phyloP scores from a whole-genome alignment of 305 asterid species.

The Fraxinus floribunda region DNA sequence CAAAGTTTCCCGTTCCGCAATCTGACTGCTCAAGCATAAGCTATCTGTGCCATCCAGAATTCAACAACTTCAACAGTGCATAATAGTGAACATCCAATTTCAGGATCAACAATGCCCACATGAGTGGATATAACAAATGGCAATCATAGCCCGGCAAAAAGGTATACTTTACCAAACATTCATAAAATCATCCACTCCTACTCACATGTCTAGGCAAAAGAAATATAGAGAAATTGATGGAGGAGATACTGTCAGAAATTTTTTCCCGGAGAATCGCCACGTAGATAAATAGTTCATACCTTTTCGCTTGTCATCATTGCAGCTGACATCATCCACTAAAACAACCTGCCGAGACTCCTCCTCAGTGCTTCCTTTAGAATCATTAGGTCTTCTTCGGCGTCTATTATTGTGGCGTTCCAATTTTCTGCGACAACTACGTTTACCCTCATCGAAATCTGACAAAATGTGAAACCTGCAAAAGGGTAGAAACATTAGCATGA shows the following conservation, averaged over 20 bases:
- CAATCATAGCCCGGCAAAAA: neutral
- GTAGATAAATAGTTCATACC: constrained; percentile 37
- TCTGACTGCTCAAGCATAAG: constrained; percentile 43
- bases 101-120: neutral
- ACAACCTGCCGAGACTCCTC: constrained; percentile 45
- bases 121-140: neutral
- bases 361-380: constrained; percentile 42
- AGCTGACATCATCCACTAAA: constrained; percentile 48
- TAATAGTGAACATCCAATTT: neutral
- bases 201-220: neutral
- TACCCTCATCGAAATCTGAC: constrained; percentile 35
- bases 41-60: constrained; percentile 46
- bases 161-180: neutral
- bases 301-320: constrained; percentile 57
- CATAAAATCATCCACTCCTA: neutral
- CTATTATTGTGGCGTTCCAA: constrained; percentile 75
- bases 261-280: neutral
- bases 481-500: neutral
- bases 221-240: neutral
- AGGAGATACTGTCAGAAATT: neutral
- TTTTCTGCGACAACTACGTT: constrained; percentile 89
- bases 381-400: constrained; percentile 66
- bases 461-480: neutral
- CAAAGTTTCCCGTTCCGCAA: constrained; percentile 44
- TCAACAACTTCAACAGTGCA: constrained; percentile 16